phyloP scores from a whole-genome alignment of 23 red algal genomes.

The Chondrus crispus region DNA sequence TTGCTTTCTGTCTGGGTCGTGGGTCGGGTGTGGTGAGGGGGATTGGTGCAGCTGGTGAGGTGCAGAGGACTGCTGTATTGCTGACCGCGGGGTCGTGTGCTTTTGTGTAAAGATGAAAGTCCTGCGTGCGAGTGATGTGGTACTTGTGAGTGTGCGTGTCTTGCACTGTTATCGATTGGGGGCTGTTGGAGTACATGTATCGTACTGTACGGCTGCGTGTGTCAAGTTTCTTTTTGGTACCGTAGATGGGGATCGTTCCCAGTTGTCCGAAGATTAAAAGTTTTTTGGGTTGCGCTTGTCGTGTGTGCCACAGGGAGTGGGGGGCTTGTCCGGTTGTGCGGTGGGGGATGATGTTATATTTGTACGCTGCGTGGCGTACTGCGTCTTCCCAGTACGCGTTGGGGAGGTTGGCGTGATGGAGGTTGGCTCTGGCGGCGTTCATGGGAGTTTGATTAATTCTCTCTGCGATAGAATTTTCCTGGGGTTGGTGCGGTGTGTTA shows the following conservation, averaged over 20 bases:
- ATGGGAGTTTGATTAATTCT: not conserved
- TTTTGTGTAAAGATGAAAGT: no score
- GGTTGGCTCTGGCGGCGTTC: not conserved
- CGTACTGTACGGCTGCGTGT: not conserved
- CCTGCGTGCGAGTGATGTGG: no score
- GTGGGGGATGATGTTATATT: slow-evolving; percentile 4
- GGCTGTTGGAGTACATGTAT: slow-evolving; percentile 6
- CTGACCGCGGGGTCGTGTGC: no score
- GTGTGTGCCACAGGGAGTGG: not conserved
- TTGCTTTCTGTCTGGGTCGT: not conserved
- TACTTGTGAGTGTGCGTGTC: no score
- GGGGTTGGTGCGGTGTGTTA: not conserved
- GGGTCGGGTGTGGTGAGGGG: not conserved
- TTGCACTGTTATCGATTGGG: no score
- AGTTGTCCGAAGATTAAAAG: not conserved
- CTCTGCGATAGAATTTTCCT: slow-evolving; percentile 9
- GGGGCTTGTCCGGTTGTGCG: not conserved
- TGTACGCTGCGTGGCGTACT: not conserved
- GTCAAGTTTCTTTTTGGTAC: not conserved
- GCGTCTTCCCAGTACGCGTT: slow-evolving; percentile 4
- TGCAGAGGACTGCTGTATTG: no score
- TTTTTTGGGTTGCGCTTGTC: not conserved
- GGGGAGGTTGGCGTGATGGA: not conserved
- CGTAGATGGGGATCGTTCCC: not conserved
- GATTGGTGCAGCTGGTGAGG: not conserved